Base-by-base conservation (phyloP, 176 grass and related monocot species). In the Eragrostis nindensis region DNA sequence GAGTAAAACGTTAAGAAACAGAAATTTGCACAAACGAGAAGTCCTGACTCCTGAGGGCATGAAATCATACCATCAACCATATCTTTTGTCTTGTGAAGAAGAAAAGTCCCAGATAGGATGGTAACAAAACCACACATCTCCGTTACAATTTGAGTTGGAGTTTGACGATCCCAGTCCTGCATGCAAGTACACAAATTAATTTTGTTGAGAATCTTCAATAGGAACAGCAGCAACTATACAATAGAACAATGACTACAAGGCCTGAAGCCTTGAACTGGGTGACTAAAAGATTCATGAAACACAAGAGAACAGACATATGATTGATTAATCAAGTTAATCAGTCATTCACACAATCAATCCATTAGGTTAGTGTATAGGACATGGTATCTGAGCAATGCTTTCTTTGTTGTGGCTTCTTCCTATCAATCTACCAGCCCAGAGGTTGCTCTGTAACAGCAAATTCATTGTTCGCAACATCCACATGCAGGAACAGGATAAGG, bases 31-130 rank as follows among this genome's bases (percentile, higher is more conserved):
- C 48, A 64, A 64, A 63, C 13, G 5, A 74, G 71, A 74, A 49
- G 12, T 73, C 27, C 27, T n/a, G n/a, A n/a, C n/a, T n/a, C n/a
- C n/a, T 57, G 27, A 16, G 56, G 26, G 32, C 54, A 25, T 26
- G 30, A 25, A 62, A 74, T 0, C 77, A 61, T 83, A 98, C 95
- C 95, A 87, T 98, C 92, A 70, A 73, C 81, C 90, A 98, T 94
- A 78, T 98, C 95, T 90, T 98, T 98, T 14, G 95, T 98, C 77
- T 91, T 98, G 68, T 98, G 95, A 84, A 98, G 95, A 92, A 98
- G 90, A 89, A 98, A 94, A 13, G 95, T 98, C 49, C 95, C 95
- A 45, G 95, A 89, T 75, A 98, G 90, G 78, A 98, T 98, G 29
- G 92, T 95, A 77, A 94, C 86, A 45, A 98, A 98, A 74, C 92